Evolutionary conservation across 768 basidiomycete genomes (phyloP).

Genomic region (Dacryopinax spathularia): DNA sequence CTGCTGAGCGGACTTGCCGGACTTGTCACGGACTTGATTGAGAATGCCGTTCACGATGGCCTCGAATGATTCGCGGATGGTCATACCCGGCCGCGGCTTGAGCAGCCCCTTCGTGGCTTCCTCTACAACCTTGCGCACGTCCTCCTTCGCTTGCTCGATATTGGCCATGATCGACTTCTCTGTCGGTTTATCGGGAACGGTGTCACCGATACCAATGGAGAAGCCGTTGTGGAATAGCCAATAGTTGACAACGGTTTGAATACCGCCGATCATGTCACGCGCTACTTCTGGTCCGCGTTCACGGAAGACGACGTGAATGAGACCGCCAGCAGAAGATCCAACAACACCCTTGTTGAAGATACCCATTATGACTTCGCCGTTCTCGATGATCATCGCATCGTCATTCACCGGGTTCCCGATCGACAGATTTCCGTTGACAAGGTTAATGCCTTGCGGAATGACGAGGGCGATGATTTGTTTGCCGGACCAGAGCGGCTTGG

Average conservation of each 20-base stretch:
- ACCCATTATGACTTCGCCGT: slow-evolving; percentile 89
- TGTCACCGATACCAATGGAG: slow-evolving; percentile 97
- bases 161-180: slow-evolving; percentile 76
- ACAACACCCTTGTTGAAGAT: slow-evolving; percentile 99
- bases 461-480: slow-evolving; percentile 89
- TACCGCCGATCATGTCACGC: slow-evolving; percentile 75
- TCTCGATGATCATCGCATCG: slow-evolving; percentile 90
- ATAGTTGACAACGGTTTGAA: slow-evolving; percentile 92
- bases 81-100: slow-evolving; percentile 92
- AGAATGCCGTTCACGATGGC: slow-evolving; percentile 79
- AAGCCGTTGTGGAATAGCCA: slow-evolving; percentile 99
- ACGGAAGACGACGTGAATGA: slow-evolving; percentile 92
- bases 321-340: slow-evolving; percentile 83
- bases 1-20: slow-evolving; percentile 93
- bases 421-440: slow-evolving; percentile 21
- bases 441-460: slow-evolving; percentile 89
- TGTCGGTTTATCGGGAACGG: slow-evolving; percentile 79
- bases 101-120: slow-evolving; percentile 75
- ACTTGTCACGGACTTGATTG: slow-evolving; percentile 87
- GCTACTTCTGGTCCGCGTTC: slow-evolving; percentile 93
- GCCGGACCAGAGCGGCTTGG: slow-evolving; percentile 94
- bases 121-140: slow-evolving; percentile 65
- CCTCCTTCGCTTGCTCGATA: slow-evolving; percentile 65
- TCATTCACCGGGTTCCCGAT: slow-evolving; percentile 77
- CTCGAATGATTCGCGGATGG: slow-evolving; percentile 96